phyloP scores from a whole-genome alignment of 176 grass and related monocot genomes.

The Calamus simplicifolius region DNA sequence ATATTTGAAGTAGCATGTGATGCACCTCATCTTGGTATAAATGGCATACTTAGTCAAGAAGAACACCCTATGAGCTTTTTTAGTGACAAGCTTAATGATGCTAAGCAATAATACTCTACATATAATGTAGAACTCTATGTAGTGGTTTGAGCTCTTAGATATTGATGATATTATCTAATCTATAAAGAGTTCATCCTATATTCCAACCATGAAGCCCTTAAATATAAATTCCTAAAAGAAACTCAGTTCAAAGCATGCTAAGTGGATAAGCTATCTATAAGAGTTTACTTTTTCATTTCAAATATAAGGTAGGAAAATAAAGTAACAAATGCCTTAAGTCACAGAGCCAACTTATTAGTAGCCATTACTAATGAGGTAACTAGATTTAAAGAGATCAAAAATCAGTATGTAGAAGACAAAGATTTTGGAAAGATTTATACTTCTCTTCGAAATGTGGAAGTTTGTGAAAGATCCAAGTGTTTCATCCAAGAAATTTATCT shows the following conservation, averaged over 20 bases:
- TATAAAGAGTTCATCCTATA: background rate
- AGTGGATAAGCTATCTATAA: background rate
- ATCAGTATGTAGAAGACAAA: background rate
- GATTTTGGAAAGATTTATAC: background rate
- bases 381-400: background rate
- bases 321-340: background rate
- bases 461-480: no score
- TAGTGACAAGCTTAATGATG: background rate
- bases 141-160: background rate
- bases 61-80: background rate
- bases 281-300: background rate
- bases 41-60: background rate
- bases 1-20: background rate
- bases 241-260: background rate
- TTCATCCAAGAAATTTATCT: background rate
- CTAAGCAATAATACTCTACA: background rate
- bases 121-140: background rate
- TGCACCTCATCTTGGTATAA: background rate
- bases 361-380: background rate
- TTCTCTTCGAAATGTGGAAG: background rate
- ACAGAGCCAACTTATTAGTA: no score
- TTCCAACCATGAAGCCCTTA: background rate
- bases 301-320: background rate
- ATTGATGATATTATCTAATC: background rate
- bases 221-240: background rate